phyloP scores from a whole-genome alignment of 352 stramenopile genomes.

The Globisporangium nagaii region DNA sequence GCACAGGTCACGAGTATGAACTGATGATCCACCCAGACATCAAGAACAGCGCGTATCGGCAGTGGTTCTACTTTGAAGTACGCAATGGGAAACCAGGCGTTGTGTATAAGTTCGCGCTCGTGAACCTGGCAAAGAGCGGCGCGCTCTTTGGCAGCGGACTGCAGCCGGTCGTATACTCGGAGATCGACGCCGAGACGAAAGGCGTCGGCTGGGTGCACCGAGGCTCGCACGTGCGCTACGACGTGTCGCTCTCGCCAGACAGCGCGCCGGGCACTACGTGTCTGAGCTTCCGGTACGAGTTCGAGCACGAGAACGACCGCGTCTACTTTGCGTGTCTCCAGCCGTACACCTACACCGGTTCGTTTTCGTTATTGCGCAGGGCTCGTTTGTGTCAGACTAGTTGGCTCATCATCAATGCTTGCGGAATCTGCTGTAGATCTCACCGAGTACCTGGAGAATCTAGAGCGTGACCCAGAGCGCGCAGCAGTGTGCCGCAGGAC shows the following conservation, averaged over 20 bases:
- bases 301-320: constrained; percentile 55
- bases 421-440: constrained; percentile 32
- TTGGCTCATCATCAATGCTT: neutral
- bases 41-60: constrained; percentile 78
- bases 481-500: constrained; percentile 42
- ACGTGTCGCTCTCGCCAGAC: constrained; percentile 25
- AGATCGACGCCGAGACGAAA: constrained; percentile 32
- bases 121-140: constrained; percentile 80
- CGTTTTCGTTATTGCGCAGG: neutral
- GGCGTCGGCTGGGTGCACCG: constrained; percentile 55
- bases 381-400: neutral
- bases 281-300: constrained; percentile 70
- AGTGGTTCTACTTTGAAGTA: constrained; percentile 91
- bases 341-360: constrained; percentile 86
- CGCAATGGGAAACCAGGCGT: constrained; percentile 44
- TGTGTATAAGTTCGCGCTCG: constrained; percentile 63
- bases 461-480: constrained; percentile 48
- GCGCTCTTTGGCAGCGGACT: constrained; percentile 79
- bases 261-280: constrained; percentile 39
- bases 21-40: constrained; percentile 68
- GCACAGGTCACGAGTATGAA: constrained; percentile 58
- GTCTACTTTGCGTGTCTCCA: constrained; percentile 84
- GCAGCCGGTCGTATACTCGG: constrained; percentile 77
- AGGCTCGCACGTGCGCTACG: constrained; percentile 61
- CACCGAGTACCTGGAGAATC: constrained; percentile 55